Evolutionary conservation across 208 protist species (phyloP).

Genomic region (Porcisia deanei): DNA sequence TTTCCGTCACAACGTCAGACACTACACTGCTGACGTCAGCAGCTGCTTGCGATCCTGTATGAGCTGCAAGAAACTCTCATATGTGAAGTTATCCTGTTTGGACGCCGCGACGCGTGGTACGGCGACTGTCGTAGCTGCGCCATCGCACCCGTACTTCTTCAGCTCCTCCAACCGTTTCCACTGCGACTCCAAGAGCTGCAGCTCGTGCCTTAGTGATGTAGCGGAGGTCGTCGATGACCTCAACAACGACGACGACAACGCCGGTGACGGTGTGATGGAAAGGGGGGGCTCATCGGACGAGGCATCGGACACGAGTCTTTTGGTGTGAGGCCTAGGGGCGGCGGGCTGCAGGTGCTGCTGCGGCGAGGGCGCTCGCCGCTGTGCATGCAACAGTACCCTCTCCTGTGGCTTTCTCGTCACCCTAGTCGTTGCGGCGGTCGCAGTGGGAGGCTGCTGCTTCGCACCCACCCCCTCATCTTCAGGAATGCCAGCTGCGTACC

Average conservation of each 20-base stretch:
- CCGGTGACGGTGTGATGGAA: not conserved
- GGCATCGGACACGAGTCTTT: not conserved
- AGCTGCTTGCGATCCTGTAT: conserved; percentile 31
- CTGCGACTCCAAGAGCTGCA: conserved; percentile 73
- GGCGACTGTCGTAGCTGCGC: not conserved
- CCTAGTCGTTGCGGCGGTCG: not conserved
- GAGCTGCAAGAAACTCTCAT: conserved; percentile 24
- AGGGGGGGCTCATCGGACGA: not conserved
- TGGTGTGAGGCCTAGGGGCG: not conserved
- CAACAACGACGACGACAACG: not conserved
- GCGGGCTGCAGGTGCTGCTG: not conserved
- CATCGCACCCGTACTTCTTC: conserved; percentile 29
- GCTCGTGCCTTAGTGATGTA: conserved; percentile 36
- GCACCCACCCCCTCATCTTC: not conserved
- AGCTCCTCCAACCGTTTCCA: conserved; percentile 72
- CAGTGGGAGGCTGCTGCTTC: not conserved
- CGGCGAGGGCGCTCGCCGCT: not conserved
- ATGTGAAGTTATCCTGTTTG: conserved; percentile 2
- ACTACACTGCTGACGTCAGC: conserved; percentile 7
- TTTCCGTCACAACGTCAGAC: not conserved
- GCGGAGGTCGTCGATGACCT: conserved; percentile 9
- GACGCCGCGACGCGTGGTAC: not conserved
- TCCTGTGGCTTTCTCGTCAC: not conserved
- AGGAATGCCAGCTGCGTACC: not conserved
- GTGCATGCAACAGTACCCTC: not conserved